Evolutionary conservation across 495 filamentous ascomycete genomes (phyloP), one percentile per base, ranked within the genome.

Genomic region (Lophiotrema nucula): DNA sequence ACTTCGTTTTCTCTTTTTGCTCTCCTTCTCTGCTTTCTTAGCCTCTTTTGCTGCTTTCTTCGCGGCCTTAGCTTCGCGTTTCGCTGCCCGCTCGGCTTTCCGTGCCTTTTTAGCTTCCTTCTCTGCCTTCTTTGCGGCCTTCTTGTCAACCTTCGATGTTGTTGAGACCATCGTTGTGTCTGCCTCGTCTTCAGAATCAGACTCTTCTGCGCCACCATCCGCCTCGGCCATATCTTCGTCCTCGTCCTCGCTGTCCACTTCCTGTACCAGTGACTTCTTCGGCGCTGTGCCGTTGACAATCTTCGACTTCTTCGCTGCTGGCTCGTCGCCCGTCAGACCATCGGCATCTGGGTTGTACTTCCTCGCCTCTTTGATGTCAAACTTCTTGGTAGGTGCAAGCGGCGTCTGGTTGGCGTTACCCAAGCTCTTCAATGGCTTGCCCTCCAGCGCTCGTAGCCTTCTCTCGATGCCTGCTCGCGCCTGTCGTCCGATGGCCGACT

Each of bases 331-430:
- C 47, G 80, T 76, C 43, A 96, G 68, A 19, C 92, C 91, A 74
- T 98, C 93, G 44, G 90, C 93, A 73, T 97, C 93, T 24, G 83
- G 76, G 72, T 97, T 97, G 77, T 98, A 98, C 73, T 92, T 95
- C 66, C 91, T 82, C n/a, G 88, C 87, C 67, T 97, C 90, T 73
- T 92, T 95, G 65, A 97, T 74, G 57, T 93, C 88, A 79, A 89
- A 97, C 73, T 96, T 97, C 55, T 83, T 77, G 27, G 89, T 81
- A 53, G 78, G 75, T 12, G 66, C 56, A 6, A 78, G 60, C 31
- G 78, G 68, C 23, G 90, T 90, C 23, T 77, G 86, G 62, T 93
- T 87, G 26, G 83, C 79, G 48, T 87, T 82, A 66, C 87, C 89
- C 67, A 84, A 85, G 47, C 87, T 79, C 59, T 86, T 76, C 13